Percentiles rank a stretch among this genome's conserved stretches.
Conservation (phyloP, 1,284 basidiomycete species). For the Gymnopus androsaceus region DNA sequence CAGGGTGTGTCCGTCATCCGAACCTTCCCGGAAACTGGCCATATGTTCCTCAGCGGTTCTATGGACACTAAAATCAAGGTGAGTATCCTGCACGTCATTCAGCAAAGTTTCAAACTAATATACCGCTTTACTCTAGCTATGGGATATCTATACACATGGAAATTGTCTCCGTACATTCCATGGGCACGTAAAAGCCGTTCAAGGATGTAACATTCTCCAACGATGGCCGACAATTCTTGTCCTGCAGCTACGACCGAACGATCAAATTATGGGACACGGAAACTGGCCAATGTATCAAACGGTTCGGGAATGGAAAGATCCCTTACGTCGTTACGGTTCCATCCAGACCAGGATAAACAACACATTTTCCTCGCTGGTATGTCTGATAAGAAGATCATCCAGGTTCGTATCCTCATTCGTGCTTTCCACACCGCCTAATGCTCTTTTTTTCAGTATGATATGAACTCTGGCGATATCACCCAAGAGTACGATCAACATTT, state of each 20-base stretch:
- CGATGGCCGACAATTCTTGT: slow-evolving; percentile 88
- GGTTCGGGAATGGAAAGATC: slow-evolving; percentile 95
- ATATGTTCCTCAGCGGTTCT: slow-evolving; percentile 89
- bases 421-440: neutral
- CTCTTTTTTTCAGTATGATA: slow-evolving; percentile 78
- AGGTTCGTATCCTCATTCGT: slow-evolving; percentile 54
- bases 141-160: slow-evolving; percentile 97
- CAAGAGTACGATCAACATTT: slow-evolving; percentile 99
- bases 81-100: slow-evolving; percentile 23
- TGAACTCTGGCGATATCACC: slow-evolving; percentile 88
- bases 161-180: slow-evolving; percentile 97
- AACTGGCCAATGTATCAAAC: slow-evolving; percentile 93
- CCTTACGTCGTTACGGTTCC: slow-evolving; percentile 94
- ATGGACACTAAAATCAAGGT: slow-evolving; percentile 99
- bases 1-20: slow-evolving; percentile 94
- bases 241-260: slow-evolving; percentile 92
- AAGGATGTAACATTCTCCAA: slow-evolving; percentile 96
- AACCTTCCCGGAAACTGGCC: slow-evolving; percentile 90
- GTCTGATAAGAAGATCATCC: slow-evolving; percentile 99
- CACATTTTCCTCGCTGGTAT: slow-evolving; percentile 97
- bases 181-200: slow-evolving; percentile 94
- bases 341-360: slow-evolving; percentile 96
- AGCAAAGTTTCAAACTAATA: slow-evolving; percentile 9
- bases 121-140: slow-evolving; percentile 60
- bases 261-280: slow-evolving; percentile 99